A percentile compares a stretch with the other conserved stretches of the same genome.
Evolutionary conservation across 306 rosid species (phyloP).

Genomic region (Corylus heterophylla): DNA sequence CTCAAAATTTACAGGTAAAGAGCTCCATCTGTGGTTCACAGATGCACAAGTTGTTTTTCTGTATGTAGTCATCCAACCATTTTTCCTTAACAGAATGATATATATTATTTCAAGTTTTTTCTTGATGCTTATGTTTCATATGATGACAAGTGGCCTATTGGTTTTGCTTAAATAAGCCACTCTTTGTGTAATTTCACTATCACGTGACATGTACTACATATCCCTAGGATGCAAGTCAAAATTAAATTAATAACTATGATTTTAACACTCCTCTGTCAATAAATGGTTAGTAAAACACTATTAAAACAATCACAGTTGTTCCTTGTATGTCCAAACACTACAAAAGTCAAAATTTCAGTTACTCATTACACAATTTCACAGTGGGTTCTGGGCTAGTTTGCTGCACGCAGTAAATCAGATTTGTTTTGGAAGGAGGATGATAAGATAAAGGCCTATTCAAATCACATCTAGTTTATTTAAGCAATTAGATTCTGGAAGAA

Average conservation of each 20-base stretch:
- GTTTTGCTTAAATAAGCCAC: background rate
- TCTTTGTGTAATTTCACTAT: background rate
- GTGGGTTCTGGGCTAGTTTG: background rate
- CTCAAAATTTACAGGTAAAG: constrained; percentile 73
- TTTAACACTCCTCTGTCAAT: background rate
- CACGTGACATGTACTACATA: background rate
- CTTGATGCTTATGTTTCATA: background rate
- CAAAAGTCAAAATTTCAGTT: too few relatives aligned
- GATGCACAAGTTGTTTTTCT: background rate
- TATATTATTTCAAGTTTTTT: background rate
- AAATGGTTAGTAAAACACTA: too few relatives aligned
- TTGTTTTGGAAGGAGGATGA: background rate
- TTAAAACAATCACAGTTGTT: too few relatives aligned
- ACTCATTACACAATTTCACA: too few relatives aligned
- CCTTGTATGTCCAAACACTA: too few relatives aligned
- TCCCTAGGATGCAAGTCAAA: background rate
- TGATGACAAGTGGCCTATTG: background rate
- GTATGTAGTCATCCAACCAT: background rate
- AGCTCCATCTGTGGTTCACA: constrained; percentile 13
- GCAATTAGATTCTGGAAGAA: background rate
- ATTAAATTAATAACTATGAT: background rate
- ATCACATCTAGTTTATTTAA: background rate
- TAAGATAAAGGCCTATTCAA: too few relatives aligned
- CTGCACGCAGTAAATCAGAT: background rate
- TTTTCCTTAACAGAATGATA: background rate